These are phyloP conservation scores for Cicer chorassanicum DNA, from an alignment of 306 rosid species.

Conservation along the genomic window DNA sequence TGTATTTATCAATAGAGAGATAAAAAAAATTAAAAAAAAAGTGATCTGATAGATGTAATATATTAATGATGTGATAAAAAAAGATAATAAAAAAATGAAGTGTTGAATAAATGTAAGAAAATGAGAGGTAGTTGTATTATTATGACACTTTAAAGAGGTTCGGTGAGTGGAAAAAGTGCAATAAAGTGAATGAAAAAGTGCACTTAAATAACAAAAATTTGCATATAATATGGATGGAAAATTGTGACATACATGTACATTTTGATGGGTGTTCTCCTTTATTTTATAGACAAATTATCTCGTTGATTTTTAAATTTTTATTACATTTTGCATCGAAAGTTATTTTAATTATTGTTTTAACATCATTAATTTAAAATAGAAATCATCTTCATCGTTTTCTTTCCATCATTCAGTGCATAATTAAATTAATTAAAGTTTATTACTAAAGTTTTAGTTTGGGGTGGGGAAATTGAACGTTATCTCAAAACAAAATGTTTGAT, in stretches of 20 bases:
- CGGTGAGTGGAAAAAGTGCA: constrained; percentile 20
- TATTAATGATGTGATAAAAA: no score
- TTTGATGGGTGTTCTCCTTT: background rate
- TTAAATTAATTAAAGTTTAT: background rate
- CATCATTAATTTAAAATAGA: background rate
- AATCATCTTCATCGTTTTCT: background rate
- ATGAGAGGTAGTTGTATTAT: no score
- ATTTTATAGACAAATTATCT: constrained; percentile 11
- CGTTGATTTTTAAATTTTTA: constrained; percentile 1
- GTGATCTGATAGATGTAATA: no score
- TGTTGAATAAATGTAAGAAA: no score
- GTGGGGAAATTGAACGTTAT: background rate
- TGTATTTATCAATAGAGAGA: no score
- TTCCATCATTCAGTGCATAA: background rate
- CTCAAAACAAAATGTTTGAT: no score
- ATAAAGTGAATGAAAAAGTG: constrained; percentile 33
- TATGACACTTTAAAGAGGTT: no score
- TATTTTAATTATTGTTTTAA: constrained; percentile 28
- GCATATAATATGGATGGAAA: no score
- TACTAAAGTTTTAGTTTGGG: background rate
- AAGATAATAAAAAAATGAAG: no score
- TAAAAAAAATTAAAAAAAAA: no score
- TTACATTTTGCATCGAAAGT: background rate
- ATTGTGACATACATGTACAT: background rate
- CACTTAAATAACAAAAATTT: constrained; percentile 7